Evolutionary conservation across 2,329 filamentous ascomycete species (phyloP).

Genomic region (Magnaporthiopsis rhizophila): DNA sequence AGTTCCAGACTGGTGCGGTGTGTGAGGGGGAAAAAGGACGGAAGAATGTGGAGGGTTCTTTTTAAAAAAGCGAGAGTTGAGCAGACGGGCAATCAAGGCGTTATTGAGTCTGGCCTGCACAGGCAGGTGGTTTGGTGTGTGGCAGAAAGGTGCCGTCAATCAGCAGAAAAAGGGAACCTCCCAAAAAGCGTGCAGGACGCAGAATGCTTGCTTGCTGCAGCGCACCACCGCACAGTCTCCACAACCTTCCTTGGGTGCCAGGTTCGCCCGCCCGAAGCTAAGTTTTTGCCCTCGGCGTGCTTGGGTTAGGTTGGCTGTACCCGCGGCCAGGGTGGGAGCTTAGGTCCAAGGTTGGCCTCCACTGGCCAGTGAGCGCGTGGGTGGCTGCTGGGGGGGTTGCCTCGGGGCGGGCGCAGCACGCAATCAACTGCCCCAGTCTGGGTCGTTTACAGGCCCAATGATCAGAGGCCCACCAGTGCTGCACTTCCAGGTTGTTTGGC

Average conservation of each 20-base stretch:
- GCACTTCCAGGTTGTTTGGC: too few species aligned
- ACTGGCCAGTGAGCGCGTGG: background rate
- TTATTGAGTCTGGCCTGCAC: slow-evolving; percentile 1
- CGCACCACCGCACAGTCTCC: slow-evolving; percentile 1
- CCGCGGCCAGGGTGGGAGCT: background rate
- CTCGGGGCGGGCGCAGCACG: too few species aligned
- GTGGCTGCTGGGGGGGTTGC: too few species aligned
- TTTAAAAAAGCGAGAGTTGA: slow-evolving; percentile 2
- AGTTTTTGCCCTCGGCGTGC: background rate
- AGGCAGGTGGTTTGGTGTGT: background rate
- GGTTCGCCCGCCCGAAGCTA: background rate
- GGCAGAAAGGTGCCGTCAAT: background rate
- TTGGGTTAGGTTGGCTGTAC: background rate
- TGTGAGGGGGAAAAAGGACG: slow-evolving; percentile 19
- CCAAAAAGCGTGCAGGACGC: background rate
- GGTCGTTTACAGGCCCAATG: too few species aligned
- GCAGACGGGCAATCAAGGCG: background rate
- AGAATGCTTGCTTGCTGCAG: slow-evolving; percentile 2
- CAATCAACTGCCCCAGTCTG: too few species aligned
- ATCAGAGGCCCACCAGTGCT: too few species aligned
- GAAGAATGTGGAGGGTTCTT: slow-evolving; percentile 3
- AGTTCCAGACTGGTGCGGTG: slow-evolving; percentile 11
- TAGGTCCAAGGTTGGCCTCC: background rate
- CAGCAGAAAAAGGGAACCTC: background rate
- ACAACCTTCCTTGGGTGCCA: background rate